Conservation (phyloP, 345 rosid species). For the Kernera saxatilis region DNA sequence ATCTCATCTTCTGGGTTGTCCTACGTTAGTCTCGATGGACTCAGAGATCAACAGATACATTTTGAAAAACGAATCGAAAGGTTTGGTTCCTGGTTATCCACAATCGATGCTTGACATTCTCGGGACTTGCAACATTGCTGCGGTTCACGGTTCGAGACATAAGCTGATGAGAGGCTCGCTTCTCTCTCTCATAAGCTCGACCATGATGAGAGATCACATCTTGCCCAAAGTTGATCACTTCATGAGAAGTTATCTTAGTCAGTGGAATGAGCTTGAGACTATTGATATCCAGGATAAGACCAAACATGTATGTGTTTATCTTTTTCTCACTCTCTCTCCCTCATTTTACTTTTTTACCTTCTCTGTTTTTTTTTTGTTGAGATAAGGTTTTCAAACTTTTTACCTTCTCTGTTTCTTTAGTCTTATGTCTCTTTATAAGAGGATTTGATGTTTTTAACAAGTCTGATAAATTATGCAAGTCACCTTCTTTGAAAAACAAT, state of each 20-base stretch:
- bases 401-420: neutral
- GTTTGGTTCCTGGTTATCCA: constrained; percentile 91
- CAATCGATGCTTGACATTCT: constrained; percentile 75
- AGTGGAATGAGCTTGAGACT: constrained; percentile 41
- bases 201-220: constrained; percentile 50
- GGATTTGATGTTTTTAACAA: neutral
- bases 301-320: constrained; percentile 45
- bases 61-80: constrained; percentile 73
- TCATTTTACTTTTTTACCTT: neutral
- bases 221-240: constrained; percentile 55
- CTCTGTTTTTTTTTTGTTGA: neutral
- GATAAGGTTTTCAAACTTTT: no score
- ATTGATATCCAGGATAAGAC: constrained; percentile 73
- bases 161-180: constrained; percentile 65
- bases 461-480: neutral
- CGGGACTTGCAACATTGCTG: constrained; percentile 71
- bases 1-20: constrained; percentile 83
- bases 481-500: neutral
- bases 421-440: neutral
- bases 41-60: constrained; percentile 76
- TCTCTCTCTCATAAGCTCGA: constrained; percentile 53
- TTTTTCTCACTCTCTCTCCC: neutral
- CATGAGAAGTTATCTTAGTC: constrained; percentile 51
- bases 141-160: constrained; percentile 74
- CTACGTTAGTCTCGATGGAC: constrained; percentile 73